These are phyloP conservation scores for Ascochyta lentis DNA, from an alignment of 2,329 filamentous ascomycete species.

Conservation along the genomic window DNA sequence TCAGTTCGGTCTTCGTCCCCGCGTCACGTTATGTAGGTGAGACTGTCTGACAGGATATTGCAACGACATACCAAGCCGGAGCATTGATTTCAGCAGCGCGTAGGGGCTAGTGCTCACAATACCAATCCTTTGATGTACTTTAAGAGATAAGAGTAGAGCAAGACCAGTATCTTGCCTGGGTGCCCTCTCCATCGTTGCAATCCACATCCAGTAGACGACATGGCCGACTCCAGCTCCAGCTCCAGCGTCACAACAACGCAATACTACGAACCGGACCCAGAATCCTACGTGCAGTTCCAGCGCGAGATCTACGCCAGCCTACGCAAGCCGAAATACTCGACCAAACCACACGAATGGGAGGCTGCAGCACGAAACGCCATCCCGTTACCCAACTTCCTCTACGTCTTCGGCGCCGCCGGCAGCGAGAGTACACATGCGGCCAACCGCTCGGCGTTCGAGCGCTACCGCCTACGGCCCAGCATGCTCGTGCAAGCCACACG, in stretches of 20 bases:
- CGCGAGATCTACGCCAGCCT: constrained; percentile 49
- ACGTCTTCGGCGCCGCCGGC: constrained; percentile 49
- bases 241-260: constrained; percentile 8
- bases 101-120: too few species aligned
- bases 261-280: constrained; percentile 46
- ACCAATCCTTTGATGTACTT: too few species aligned
- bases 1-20: too few species aligned
- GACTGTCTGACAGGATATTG: too few species aligned
- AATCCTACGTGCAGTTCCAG: constrained; percentile 41
- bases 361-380: constrained; percentile 42
- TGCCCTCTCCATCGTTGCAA: neutral
- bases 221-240: neutral
- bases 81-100: too few species aligned
- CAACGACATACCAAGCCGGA: too few species aligned
- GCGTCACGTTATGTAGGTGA: too few species aligned
- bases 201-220: neutral
- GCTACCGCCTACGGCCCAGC: constrained; percentile 48
- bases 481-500: constrained; percentile 51
- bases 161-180: too few species aligned
- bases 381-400: constrained; percentile 49
- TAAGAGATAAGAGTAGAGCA: neutral
- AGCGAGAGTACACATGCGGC: constrained; percentile 45
- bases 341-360: constrained; percentile 51
- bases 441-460: constrained; percentile 50
- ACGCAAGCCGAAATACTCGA: constrained; percentile 49